Percentiles rank a stretch among this genome's conserved stretches.
phyloP scores from a whole-genome alignment of 2,329 filamentous ascomycete genomes.

The Dothistroma septosporum region DNA sequence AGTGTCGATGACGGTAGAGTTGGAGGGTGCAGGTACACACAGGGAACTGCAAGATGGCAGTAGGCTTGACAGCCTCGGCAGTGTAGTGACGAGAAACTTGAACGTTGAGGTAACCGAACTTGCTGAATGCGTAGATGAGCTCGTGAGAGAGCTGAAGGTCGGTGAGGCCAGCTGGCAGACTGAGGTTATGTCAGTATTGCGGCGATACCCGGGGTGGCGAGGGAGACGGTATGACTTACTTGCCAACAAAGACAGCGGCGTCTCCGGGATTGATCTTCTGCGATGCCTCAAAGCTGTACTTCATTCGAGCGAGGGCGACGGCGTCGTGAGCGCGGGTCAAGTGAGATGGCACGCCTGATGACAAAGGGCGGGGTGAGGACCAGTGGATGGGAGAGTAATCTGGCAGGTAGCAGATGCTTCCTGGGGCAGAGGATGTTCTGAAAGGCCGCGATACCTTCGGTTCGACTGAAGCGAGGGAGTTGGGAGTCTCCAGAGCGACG shows the following conservation, averaged over 20 bases:
- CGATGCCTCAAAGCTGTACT: not conserved
- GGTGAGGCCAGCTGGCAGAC: not conserved
- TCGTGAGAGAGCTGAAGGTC: not conserved
- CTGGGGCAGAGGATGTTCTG: no score
- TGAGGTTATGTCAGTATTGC: not conserved
- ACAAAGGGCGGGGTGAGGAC: not conserved
- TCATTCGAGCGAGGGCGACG: not conserved
- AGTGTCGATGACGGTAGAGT: not conserved
- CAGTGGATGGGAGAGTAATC: not conserved
- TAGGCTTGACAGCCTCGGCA: not conserved
- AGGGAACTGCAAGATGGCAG: conserved; percentile 2
- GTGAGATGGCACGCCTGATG: not conserved
- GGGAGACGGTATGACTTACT: not conserved
- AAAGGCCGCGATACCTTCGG: not conserved
- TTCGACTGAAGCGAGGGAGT: not conserved
- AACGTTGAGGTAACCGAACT: not conserved
- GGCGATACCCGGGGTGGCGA: not conserved
- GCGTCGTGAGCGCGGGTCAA: not conserved
- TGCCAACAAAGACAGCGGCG: conserved; percentile 3
- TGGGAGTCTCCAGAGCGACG: not conserved
- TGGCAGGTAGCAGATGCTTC: no score
- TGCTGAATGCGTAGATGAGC: not conserved
- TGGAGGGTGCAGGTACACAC: not conserved
- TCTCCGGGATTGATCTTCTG: not conserved
- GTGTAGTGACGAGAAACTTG: not conserved